Conservation (phyloP, 192 early-diverging fungal species). For the Bifiguratus adelaidae region DNA sequence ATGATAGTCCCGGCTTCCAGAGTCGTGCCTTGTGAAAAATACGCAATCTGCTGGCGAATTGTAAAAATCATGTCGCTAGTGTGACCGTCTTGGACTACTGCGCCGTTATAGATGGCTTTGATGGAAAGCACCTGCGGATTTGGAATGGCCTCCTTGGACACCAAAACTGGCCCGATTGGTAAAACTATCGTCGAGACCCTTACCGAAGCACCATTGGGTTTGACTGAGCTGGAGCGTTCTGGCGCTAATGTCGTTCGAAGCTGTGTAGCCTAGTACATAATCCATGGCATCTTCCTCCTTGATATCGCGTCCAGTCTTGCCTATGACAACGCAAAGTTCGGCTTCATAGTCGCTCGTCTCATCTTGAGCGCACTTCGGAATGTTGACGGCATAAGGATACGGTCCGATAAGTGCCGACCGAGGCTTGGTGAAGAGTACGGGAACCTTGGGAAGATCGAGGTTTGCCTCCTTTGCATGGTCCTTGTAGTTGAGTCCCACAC, state of each 20-base stretch:
- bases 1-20: slow-evolving; percentile 33
- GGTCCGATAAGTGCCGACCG: slow-evolving; percentile 26
- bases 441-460: slow-evolving; percentile 25
- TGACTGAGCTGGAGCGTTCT: slow-evolving; percentile 18
- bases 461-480: slow-evolving; percentile 42
- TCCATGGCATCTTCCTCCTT: slow-evolving; percentile 27
- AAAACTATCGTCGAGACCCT: slow-evolving; percentile 48
- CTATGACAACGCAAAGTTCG: slow-evolving; percentile 47
- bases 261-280: slow-evolving; percentile 44
- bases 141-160: slow-evolving; percentile 26
- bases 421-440: slow-evolving; percentile 47
- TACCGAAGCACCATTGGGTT: slow-evolving; percentile 49
- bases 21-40: slow-evolving; percentile 48
- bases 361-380: slow-evolving; percentile 35
- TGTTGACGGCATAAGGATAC: slow-evolving; percentile 20
- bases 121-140: slow-evolving; percentile 36
- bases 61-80: slow-evolving; percentile 48
- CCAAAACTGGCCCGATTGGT: slow-evolving; percentile 43
- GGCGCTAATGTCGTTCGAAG: slow-evolving; percentile 48
- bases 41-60: slow-evolving; percentile 26
- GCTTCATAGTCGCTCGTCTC: slow-evolving; percentile 46
- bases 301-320: slow-evolving; percentile 36
- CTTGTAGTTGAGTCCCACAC: slow-evolving; percentile 49
- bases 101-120: slow-evolving; percentile 14
- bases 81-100: slow-evolving; percentile 31